Evolutionary conservation across 1,284 basidiomycete species (phyloP), one percentile per base, ranked within the genome.

Genomic region (Golubevia pallescens): DNA sequence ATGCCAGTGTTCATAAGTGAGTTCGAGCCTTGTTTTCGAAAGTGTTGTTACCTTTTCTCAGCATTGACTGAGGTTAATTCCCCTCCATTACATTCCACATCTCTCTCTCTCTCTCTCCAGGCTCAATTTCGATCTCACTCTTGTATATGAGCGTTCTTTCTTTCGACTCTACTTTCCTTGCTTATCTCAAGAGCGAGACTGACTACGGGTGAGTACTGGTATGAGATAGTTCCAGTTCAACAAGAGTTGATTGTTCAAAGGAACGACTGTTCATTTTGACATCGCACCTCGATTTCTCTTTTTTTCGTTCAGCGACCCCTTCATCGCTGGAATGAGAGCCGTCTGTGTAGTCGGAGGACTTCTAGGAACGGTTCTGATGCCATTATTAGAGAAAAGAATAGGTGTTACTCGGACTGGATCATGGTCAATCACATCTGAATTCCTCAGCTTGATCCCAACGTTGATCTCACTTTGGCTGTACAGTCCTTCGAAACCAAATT

Each of bases 311-410:
- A 73, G 73, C 13, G 89, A 90, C 69, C 85, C 88, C 0, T 89
- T 90, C 73, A 86, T 90, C 19, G 89, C 89, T 0, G 89, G 87
- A 0, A 89, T 90, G 88, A 85, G 89, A 3, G 89, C 86, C 2
- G 69, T 88, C 1, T 88, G 87, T 66, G 86, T 88, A 8, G 76
- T 87, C 1, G 87, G 87, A 2, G 88, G 89, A 1, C 81, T 89
- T 1, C 61, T 86, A 0, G 89, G 89, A 0, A 90, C 89, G 0
- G 68, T 88, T 20, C 60, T 87, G 4, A 86, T 87, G 76, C 88
- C 89, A 0, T 65, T 87, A 2, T 77, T 89, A 60, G 86, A 87
- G 56, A 73, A 68, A 2, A 87, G 73, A 65, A 74, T 89, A 16
- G 89, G 89, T 0, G 84, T 87, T n/a, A 86, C 88, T 2, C 84